These are phyloP conservation scores for Penicillium sp. DNA, from an alignment of 2,329 filamentous ascomycete genomes.

Conservation along the genomic window DNA sequence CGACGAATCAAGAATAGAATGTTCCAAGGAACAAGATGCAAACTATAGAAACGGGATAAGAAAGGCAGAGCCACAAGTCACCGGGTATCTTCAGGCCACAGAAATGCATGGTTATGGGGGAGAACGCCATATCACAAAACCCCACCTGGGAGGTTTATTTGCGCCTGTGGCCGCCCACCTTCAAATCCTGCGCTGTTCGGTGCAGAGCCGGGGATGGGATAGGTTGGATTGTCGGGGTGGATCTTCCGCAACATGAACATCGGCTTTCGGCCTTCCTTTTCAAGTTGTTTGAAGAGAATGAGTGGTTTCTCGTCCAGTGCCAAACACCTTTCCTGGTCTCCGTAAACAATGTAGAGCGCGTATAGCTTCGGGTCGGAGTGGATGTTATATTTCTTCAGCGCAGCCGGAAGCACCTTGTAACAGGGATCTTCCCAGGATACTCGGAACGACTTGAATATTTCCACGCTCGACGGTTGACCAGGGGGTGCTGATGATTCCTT, in stretches of 20 bases:
- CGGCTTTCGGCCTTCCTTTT: conserved; percentile 95
- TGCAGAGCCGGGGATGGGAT: conserved; percentile 23
- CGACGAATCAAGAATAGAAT: background rate
- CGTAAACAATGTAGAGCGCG: conserved; percentile 95
- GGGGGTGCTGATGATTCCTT: conserved; percentile 34
- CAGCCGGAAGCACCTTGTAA: conserved; percentile 93
- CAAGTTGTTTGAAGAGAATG: conserved; percentile 94
- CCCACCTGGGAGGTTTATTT: conserved; percentile 21
- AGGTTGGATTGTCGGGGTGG: conserved; percentile 43
- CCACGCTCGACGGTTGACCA: conserved; percentile 59
- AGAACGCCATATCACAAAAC: conserved; percentile 10
- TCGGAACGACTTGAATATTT: conserved; percentile 98
- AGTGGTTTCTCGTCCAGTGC: conserved; percentile 90
- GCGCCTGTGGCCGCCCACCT: conserved; percentile 11
- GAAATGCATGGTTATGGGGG: conserved; percentile 9
- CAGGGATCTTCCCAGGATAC: conserved; percentile 98
- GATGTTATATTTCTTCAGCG: conserved; percentile 97
- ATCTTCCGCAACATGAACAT: conserved; percentile 95
- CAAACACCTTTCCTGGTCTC: conserved; percentile 94
- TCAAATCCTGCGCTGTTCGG: conserved; percentile 38
- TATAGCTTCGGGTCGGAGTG: conserved; percentile 97
- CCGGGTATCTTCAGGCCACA: conserved; percentile 27
- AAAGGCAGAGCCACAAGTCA: conserved; percentile 7
- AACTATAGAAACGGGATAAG: conserved; percentile 8
- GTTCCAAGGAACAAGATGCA: conserved; percentile 9